phyloP scores from a whole-genome alignment of 106 monocot genomes.

The Dendrobium nobile region DNA sequence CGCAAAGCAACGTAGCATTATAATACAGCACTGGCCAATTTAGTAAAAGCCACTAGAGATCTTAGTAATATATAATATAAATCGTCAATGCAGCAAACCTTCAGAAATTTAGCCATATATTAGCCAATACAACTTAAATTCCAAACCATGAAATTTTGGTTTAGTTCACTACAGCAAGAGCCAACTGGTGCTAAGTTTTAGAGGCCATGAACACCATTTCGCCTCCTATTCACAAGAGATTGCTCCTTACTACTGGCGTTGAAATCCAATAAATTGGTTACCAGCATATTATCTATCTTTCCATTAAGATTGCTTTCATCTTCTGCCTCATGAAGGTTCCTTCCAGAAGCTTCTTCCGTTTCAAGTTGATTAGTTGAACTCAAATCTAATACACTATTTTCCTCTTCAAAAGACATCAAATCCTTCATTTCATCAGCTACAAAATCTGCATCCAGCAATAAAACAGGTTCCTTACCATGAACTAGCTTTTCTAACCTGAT shows the following conservation, averaged over 20 bases:
- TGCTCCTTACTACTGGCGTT: not conserved
- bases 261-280: conserved; percentile 36
- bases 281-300: conserved; percentile 43
- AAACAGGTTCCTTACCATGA: conserved; percentile 13
- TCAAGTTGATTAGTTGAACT: not conserved
- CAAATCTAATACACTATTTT: not conserved
- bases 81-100: too few species aligned
- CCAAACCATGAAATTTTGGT: too few species aligned
- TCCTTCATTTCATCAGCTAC: conserved; percentile 22
- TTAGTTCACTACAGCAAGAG: too few species aligned
- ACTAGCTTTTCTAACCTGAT: conserved; percentile 20
- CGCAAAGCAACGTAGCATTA: too few species aligned
- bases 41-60: too few species aligned
- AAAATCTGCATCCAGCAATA: conserved; percentile 21
- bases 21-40: too few species aligned
- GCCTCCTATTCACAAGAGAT: not conserved
- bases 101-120: too few species aligned
- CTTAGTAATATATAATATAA: too few species aligned
- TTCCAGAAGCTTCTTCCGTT: conserved; percentile 4
- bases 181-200: not conserved
- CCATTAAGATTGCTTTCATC: not conserved
- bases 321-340: too few species aligned
- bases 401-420: conserved; percentile 30
- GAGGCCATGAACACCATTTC: not conserved
- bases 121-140: too few species aligned